Conservation (phyloP, 257 asterid genomes). For the Capsicum rhomboideum region DNA sequence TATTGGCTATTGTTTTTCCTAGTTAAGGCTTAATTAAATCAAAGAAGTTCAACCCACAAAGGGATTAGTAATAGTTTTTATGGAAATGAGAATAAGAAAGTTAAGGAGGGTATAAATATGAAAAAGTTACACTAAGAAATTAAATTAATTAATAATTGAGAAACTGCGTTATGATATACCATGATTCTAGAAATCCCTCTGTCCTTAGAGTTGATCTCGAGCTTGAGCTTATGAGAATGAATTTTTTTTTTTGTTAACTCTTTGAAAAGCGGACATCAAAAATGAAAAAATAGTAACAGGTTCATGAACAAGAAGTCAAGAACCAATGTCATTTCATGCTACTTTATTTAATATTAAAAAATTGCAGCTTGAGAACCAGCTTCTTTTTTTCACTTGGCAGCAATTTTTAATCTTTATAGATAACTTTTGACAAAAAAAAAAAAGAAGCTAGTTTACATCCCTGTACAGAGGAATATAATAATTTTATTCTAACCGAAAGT, state of each 20-base stretch:
- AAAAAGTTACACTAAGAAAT: not conserved
- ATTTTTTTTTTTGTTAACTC: no score
- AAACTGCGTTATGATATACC: no score
- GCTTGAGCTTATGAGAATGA: not conserved
- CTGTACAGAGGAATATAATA: not conserved
- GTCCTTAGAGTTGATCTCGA: not conserved
- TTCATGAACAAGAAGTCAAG: not conserved
- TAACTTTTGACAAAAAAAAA: not conserved
- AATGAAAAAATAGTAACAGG: not conserved
- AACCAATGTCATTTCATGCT: not conserved
- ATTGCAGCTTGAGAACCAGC: not conserved
- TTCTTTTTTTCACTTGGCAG: not conserved
- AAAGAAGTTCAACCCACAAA: not conserved
- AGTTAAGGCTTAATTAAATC: not conserved
- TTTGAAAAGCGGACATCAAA: not conserved
- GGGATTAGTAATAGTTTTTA: not conserved
- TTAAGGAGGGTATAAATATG: not conserved
- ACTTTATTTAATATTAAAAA: not conserved
- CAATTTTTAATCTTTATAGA: not conserved
- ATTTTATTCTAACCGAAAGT: not conserved
- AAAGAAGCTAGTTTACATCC: not conserved
- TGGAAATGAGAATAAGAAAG: no score
- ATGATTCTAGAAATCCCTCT: fast-evolving
- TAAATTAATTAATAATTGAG: no score
- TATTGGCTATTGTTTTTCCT: not conserved